Conservation (phyloP, 176 grass and related monocot species). For the Eragrostis nindensis region DNA sequence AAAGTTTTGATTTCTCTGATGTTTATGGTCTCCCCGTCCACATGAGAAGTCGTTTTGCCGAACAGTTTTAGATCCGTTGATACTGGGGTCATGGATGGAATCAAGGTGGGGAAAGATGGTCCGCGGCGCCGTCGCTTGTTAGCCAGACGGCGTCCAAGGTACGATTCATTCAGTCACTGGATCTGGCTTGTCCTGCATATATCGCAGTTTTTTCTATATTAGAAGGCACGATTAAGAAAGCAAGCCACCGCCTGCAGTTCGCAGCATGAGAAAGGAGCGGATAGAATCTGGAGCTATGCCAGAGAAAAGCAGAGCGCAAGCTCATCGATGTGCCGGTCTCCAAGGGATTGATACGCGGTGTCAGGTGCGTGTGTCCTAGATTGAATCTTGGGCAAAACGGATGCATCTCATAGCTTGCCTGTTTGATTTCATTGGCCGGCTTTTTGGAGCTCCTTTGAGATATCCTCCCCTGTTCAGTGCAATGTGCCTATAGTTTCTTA, state of each 20-base stretch:
- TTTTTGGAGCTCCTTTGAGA: no score
- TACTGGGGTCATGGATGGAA: no score
- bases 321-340: neutral
- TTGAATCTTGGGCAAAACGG: neutral
- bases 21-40: no score
- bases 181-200: neutral
- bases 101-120: neutral
- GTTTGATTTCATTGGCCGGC: neutral
- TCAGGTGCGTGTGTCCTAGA: neutral
- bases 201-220: neutral
- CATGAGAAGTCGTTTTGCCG: no score
- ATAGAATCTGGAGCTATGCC: constrained; percentile 1
- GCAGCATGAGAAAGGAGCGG: neutral
- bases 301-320: no score
- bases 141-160: neutral
- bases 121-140: neutral
- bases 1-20: no score
- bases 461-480: neutral
- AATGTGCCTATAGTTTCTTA: neutral
- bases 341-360: neutral
- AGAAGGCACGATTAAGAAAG: neutral
- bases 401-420: neutral
- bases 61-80: no score
- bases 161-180: neutral
- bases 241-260: neutral